Base-by-base conservation (phyloP, 768 basidiomycete species). In the Auricularia sp. region DNA sequence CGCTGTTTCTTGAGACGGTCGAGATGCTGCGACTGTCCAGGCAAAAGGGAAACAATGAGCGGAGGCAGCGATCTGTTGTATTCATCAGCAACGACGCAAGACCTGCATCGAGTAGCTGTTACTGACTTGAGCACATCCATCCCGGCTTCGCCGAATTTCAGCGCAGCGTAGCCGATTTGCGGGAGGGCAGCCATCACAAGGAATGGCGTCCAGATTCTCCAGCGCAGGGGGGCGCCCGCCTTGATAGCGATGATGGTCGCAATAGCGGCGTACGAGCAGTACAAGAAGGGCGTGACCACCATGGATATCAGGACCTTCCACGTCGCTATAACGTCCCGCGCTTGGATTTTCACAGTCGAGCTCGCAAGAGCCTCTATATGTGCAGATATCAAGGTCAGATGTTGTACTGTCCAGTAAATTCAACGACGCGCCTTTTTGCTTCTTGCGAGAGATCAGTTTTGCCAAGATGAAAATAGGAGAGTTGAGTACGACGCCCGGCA, bases 131-230 rank as follows among this genome's bases (percentile, higher is more conserved):
- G 80, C 34, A 98, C 94, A 71, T 98, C 96, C 85, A 97, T 88
- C 29, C 95, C 96, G 39, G 95, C 96, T 74, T 98, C 96, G 54
- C 96, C 96, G 71, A 98, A 98, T 75, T 97, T 96, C 63, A 98
- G 82, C 5, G 96, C 92, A 4, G 93, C 92, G 71, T 89, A 92
- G 64, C 91, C 94, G 79, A 96, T 88, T 74, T 92, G 85, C 14
- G 96, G 96, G 36, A 98, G 75, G 2, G 85, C 79, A 21, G 83
- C 77, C 65, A 90, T 78, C 64, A 94, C 86, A 8, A 90, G 71
- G 70, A 94, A 81, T 0, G 96, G 96, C 2, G 92, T 89, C 76
- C 81, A 84, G 29, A 92, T 75, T 67, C 80, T 82, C 81, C 86
- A 88, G 66, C 79, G 77, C 42, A 85, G 66, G 4, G 91, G 81